Conservation (phyloP, 805 yeast species). For the Candida alai region DNA sequence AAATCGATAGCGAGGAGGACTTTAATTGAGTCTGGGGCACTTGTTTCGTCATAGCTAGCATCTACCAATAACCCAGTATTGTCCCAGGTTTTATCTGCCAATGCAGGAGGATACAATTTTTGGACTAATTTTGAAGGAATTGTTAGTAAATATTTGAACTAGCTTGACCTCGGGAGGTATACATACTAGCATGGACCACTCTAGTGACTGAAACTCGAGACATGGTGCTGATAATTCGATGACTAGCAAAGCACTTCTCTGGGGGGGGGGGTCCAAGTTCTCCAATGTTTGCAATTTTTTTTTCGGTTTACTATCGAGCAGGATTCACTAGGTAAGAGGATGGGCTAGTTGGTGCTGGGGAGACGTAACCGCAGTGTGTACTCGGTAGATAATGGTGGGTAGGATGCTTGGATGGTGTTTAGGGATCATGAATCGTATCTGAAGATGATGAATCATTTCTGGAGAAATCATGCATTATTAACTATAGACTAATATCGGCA, state of each 20-base stretch:
- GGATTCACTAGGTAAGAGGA: too few relatives aligned
- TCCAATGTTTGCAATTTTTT: too few relatives aligned
- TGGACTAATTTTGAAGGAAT: constrained; percentile 42
- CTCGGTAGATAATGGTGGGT: too few relatives aligned
- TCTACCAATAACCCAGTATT: constrained; percentile 90
- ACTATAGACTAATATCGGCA: too few relatives aligned
- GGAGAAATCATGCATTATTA: too few relatives aligned
- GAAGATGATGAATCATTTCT: too few relatives aligned
- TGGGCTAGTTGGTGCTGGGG: too few relatives aligned
- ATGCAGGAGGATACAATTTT: constrained; percentile 69
- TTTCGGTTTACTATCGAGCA: too few relatives aligned
- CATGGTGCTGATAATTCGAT: constrained; percentile 13
- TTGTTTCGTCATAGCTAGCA: constrained; percentile 35
- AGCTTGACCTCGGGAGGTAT: constrained; percentile 15
- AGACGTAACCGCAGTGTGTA: too few relatives aligned
- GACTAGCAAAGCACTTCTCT: too few relatives aligned
- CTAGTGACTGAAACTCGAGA: constrained; percentile 45
- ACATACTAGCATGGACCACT: constrained; percentile 38
- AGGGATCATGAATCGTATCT: too few relatives aligned
- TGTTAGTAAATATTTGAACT: constrained; percentile 9
- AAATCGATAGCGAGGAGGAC: constrained; percentile 77
- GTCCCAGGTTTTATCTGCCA: constrained; percentile 92
- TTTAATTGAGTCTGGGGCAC: constrained; percentile 15
- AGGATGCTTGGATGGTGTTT: too few relatives aligned
- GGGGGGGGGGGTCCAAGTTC: background rate